Evolutionary conservation across 345 rosid genomes (phyloP).

Genomic region (Moricandia arvensis): DNA sequence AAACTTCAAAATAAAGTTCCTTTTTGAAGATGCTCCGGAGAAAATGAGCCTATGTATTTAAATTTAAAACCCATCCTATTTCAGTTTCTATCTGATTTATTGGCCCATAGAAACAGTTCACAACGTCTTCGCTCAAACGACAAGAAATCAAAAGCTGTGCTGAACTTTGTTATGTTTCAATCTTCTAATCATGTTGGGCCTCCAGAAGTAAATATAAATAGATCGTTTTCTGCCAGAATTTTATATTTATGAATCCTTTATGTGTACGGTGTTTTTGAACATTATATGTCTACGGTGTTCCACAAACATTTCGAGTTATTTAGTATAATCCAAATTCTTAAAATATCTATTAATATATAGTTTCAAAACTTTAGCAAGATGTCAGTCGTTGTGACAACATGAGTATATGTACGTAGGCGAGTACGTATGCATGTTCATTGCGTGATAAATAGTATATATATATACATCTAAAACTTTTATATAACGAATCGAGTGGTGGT

Average conservation of each 20-base stretch:
- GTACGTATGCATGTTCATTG: constrained; percentile 26
- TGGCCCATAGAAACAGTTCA: background rate
- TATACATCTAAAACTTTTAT: background rate
- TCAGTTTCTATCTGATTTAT: background rate
- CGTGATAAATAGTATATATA: background rate
- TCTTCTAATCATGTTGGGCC: background rate
- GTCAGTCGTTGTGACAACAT: no score
- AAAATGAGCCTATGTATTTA: background rate
- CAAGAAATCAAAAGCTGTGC: background rate
- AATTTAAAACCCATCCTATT: background rate
- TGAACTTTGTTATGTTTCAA: background rate
- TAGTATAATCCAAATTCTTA: background rate
- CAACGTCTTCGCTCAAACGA: background rate
- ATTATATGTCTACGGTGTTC: background rate
- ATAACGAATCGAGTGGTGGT: constrained; percentile 11
- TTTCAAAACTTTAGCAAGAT: no score
- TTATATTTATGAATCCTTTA: background rate
- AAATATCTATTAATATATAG: no score
- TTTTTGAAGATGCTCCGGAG: no score
- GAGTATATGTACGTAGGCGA: constrained; percentile 15
- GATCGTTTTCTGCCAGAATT: background rate
- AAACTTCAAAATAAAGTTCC: no score
- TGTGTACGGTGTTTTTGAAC: no score
- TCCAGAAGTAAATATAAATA: background rate
- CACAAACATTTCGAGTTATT: background rate